These are phyloP conservation scores for Mercurialis annua DNA, from an alignment of 345 rosid genomes.

Conservation along the genomic window DNA sequence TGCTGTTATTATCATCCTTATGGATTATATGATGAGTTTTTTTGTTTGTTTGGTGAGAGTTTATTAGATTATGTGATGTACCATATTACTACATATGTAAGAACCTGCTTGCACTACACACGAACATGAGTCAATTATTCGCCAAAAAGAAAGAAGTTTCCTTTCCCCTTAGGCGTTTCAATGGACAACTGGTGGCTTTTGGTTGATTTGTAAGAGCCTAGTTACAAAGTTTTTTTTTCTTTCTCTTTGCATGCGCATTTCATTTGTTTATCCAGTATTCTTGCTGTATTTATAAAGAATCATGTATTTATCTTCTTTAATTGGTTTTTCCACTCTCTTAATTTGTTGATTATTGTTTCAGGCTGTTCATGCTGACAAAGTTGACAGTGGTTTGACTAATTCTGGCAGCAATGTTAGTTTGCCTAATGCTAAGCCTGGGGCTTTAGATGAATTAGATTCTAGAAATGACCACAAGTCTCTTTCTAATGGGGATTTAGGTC, in stretches of 20 bases:
- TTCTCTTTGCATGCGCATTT: conserved; percentile 15
- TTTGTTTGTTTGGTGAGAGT: conserved; percentile 42
- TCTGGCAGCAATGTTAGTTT: conserved; percentile 13
- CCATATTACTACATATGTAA: conserved; percentile 45
- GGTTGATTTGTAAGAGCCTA: conserved; percentile 84
- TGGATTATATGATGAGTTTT: conserved; percentile 32
- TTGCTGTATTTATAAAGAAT: conserved; percentile 2
- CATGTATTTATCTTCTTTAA: conserved; percentile 3
- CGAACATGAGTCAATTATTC: conserved; percentile 49
- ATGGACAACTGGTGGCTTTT: conserved; percentile 73
- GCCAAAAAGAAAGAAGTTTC: conserved; percentile 46
- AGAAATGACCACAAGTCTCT: conserved; percentile 17
- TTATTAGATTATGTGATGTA: conserved; percentile 42
- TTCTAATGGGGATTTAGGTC: conserved; percentile 38
- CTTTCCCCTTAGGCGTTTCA: conserved; percentile 48
- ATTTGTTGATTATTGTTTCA: conserved; percentile 23
- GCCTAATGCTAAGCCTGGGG: conserved; percentile 11
- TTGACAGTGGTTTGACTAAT: conserved; percentile 7
- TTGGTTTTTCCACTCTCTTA: conserved; percentile 17
- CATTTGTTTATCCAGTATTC: conserved; percentile 6
- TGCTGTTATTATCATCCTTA: conserved; percentile 13
- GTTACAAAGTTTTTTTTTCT: conserved; percentile 29
- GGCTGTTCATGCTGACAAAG: conserved; percentile 30
- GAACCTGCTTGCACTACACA: conserved; percentile 52
- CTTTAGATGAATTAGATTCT: conserved; percentile 18